A percentile compares a stretch with the other conserved stretches of the same genome.
Evolutionary conservation across 1,284 basidiomycete genomes (phyloP).

Genomic region (Ceraceosorus guamensis): DNA sequence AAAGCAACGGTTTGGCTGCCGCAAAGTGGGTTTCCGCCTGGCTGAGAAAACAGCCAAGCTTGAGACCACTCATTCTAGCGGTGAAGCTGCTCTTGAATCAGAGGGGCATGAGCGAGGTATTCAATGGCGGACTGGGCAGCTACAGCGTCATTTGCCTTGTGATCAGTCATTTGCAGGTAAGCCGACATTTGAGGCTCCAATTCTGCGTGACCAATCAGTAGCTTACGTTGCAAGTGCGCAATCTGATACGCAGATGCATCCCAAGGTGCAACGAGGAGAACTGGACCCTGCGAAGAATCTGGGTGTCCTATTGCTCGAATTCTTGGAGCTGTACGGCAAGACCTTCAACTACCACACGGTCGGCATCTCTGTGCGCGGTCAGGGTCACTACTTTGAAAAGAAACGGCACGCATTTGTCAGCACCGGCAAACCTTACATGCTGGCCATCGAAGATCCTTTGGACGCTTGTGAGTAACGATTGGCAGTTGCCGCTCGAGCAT

Average conservation of each 20-base stretch:
- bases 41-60: conserved; percentile 64
- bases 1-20: conserved; percentile 67
- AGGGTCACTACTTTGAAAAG: conserved; percentile 68
- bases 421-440: conserved; percentile 55
- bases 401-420: conserved; percentile 35
- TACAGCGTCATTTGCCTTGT: conserved; percentile 90
- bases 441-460: conserved; percentile 92
- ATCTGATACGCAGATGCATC: conserved; percentile 63
- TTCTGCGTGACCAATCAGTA: not conserved
- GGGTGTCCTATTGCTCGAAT: conserved; percentile 85
- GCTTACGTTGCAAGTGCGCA: not conserved
- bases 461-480: conserved; percentile 64
- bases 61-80: conserved; percentile 62
- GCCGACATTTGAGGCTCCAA: conserved; percentile 22
- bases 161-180: conserved; percentile 80
- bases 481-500: too few species aligned
- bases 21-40: conserved; percentile 76
- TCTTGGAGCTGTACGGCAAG: conserved; percentile 89
- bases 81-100: conserved; percentile 85
- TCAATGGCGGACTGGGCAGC: conserved; percentile 84
- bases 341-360: conserved; percentile 64
- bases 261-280: conserved; percentile 79
- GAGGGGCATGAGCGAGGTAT: conserved; percentile 92
- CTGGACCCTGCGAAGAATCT: conserved; percentile 80
- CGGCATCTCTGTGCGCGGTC: conserved; percentile 69